phyloP scores from a whole-genome alignment of 2,329 filamentous ascomycete genomes.

The Graphiopsis chlorocephala region DNA sequence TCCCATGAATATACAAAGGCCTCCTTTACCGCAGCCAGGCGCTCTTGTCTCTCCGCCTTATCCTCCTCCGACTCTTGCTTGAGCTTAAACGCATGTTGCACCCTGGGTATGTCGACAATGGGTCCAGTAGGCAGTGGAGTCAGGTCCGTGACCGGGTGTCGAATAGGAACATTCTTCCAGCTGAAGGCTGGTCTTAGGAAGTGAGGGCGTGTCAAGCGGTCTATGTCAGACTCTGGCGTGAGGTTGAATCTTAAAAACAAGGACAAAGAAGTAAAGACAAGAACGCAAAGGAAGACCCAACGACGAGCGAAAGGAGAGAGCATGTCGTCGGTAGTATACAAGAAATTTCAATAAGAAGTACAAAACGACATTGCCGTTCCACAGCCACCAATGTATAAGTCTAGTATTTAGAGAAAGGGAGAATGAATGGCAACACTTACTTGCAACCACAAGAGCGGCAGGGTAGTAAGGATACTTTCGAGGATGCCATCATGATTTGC shows the following conservation, averaged over 20 bases:
- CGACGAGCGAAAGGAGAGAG: conserved; percentile 30
- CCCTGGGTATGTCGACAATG: conserved; percentile 66
- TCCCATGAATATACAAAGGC: conserved; percentile 78
- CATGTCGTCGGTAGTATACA: conserved; percentile 15
- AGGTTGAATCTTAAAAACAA: conserved; percentile 18
- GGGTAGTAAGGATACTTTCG: not conserved
- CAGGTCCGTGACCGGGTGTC: conserved; percentile 71
- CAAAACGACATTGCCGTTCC: not conserved
- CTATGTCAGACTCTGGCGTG: conserved; percentile 17
- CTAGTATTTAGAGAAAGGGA: not conserved
- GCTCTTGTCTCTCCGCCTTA: conserved; percentile 61
- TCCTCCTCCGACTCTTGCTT: conserved; percentile 58
- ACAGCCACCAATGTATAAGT: not conserved
- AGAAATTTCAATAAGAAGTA: not conserved
- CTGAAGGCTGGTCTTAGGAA: conserved; percentile 28
- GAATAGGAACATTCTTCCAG: conserved; percentile 32
- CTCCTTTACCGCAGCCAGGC: conserved; percentile 64
- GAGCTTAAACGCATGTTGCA: conserved; percentile 75
- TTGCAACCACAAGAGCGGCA: not conserved
- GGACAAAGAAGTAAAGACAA: conserved; percentile 24
- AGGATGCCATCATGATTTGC: conserved; percentile 12
- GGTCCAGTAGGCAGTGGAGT: conserved; percentile 71
- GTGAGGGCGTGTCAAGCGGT: conserved; percentile 26
- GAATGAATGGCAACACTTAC: not conserved
- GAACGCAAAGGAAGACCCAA: conserved; percentile 25